These are phyloP conservation scores for Termitomyces sp. DNA, from an alignment of 768 basidiomycete genomes.

Conservation along the genomic window DNA sequence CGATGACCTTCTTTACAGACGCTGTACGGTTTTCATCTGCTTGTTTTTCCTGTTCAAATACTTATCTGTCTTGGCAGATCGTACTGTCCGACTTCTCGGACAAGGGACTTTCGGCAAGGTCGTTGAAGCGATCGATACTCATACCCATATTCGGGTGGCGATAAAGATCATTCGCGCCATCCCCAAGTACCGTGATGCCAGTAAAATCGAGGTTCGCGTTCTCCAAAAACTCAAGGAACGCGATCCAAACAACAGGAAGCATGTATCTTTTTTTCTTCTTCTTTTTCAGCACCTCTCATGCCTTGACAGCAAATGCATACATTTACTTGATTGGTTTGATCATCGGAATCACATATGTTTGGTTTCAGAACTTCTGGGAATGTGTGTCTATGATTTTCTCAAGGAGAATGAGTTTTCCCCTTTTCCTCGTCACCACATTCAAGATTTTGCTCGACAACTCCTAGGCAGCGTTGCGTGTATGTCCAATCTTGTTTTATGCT, in stretches of 20 bases:
- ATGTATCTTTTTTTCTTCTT: conserved; percentile 26
- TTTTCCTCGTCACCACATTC: conserved; percentile 95
- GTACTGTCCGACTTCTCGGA: conserved; percentile 83
- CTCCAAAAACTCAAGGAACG: conserved; percentile 85
- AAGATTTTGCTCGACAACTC: conserved; percentile 89
- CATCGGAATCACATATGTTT: conserved; percentile 97
- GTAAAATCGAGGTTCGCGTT: conserved; percentile 96
- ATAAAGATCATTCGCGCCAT: conserved; percentile 99
- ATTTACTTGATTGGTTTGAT: conserved; percentile 92
- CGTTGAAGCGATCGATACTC: conserved; percentile 84
- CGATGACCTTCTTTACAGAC: conserved; percentile 81
- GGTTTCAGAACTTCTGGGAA: conserved; percentile 91
- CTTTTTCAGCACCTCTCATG: conserved; percentile 12
- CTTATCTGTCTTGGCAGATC: conserved; percentile 51
- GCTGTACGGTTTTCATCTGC: conserved; percentile 53
- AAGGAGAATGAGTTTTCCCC: conserved; percentile 97
- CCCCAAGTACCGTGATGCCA: conserved; percentile 97
- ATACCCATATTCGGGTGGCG: conserved; percentile 74
- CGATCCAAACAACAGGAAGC: conserved; percentile 88
- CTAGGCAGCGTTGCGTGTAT: conserved; percentile 90
- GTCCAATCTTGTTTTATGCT: conserved; percentile 24
- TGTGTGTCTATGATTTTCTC: conserved; percentile 98
- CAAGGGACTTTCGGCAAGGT: conserved; percentile 99
- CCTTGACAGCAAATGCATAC: conserved; percentile 86
- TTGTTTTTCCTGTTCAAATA: conserved; percentile 1